Base-by-base conservation (phyloP, 73 alveolate species). In the Paramecium primaurelia region DNA sequence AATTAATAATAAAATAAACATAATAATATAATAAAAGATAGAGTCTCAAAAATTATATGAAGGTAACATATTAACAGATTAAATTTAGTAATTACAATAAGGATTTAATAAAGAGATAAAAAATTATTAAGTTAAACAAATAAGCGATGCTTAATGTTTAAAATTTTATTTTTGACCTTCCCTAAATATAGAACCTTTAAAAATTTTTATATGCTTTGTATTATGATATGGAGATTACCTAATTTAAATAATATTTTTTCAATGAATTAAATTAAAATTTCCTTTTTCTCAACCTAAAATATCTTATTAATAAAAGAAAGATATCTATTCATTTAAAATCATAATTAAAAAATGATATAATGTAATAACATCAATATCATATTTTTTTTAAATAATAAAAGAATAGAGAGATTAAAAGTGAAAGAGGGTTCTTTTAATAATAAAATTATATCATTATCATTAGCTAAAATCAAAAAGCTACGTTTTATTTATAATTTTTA, bases 81-180 rank as follows among this genome's bases (percentile, higher is more conserved):
- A 14, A 4, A 44, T 22, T 12, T 28, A 80, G 28, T 18, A 80
- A 32, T 26, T 80, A 18, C 18, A 80, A 26, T 22, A 20, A 12
- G 12, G 10, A 18, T 42, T 80, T 47, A 26, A 40, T 22, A 80
- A 26, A 40, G 91, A 44, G 91, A 80, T 45, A 77, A 80, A 6
- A 77, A 80, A 42, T 45, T 80, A 26, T 25, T 80, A 80, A 40
- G 30, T 1, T 80, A 22, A 45, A 80, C 9, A 80, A 80, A 36
- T 25, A 80, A 47, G 91, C 45, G 30, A 80, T 80, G 91, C 51
- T 80, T 18, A 44, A 40, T 25, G 73, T 80, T 49, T 42, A 80
- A 47, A 80, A 77, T 22, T 26, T 45, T 45, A 9, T 80, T 8
- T 36, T 32, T 11, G 25, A 80, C 45, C 10, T 80, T 14, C 28